A percentile compares a stretch with the other conserved stretches of the same genome.
Conservation (phyloP, 2,329 filamentous ascomycete species). For the Macroventuria anomochaeta region DNA sequence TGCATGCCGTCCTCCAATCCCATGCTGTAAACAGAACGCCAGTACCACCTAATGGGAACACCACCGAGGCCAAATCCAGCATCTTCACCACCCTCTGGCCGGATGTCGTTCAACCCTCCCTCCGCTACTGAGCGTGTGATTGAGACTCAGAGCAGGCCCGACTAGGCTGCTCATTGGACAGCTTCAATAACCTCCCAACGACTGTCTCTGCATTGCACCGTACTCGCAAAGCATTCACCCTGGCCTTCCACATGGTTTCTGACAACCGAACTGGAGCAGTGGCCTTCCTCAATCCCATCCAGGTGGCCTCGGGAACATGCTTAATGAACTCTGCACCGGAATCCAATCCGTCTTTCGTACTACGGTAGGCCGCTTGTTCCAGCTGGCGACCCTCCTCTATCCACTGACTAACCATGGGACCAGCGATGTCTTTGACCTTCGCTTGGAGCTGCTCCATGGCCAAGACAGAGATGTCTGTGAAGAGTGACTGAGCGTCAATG, state of each 20-base stretch:
- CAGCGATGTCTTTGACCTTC: neutral
- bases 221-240: constrained; percentile 39
- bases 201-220: constrained; percentile 36
- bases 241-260: constrained; percentile 34
- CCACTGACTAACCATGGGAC: neutral
- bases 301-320: constrained; percentile 29
- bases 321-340: constrained; percentile 18
- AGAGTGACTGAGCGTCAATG: constrained; percentile 24
- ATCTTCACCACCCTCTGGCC: neutral
- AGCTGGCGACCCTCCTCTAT: constrained; percentile 6
- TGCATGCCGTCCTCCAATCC: constrained; percentile 7
- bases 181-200: constrained; percentile 24
- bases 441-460: constrained; percentile 22
- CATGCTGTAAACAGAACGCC: constrained; percentile 13
- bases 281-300: constrained; percentile 29
- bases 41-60: neutral
- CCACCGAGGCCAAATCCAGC: neutral
- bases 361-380: constrained; percentile 3
- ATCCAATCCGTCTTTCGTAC: constrained; percentile 18
- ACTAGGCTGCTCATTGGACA: constrained; percentile 22
- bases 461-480: constrained; percentile 31
- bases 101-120: neutral
- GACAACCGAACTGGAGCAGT: constrained; percentile 40
- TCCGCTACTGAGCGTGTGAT: neutral
- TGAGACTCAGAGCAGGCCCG: constrained; percentile 27